Conservation (phyloP, 768 basidiomycete genomes). For the Exsudoporus frostii region DNA sequence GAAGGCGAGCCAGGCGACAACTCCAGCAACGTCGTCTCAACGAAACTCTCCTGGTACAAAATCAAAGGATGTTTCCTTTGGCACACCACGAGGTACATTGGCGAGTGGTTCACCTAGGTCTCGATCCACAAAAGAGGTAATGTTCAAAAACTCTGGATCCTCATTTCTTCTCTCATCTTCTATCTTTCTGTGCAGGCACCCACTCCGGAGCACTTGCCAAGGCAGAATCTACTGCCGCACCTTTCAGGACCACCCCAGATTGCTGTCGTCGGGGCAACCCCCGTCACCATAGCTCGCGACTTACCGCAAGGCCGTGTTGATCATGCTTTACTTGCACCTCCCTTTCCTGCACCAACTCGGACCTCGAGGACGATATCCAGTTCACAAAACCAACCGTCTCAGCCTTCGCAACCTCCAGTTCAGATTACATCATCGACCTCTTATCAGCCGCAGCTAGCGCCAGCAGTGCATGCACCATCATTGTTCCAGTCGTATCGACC, state of each 20-base stretch:
- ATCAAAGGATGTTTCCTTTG: constrained; percentile 14
- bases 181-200: constrained; percentile 11
- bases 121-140: constrained; percentile 27
- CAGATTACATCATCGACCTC: constrained; percentile 6
- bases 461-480: constrained; percentile 15
- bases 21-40: constrained; percentile 22
- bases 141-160: neutral
- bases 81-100: constrained; percentile 23
- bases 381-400: constrained; percentile 20
- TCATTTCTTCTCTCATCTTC: constrained; percentile 9
- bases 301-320: constrained; percentile 25
- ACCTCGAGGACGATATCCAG: constrained; percentile 22
- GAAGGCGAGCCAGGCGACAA: constrained; percentile 23
- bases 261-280: constrained; percentile 31
- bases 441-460: constrained; percentile 16
- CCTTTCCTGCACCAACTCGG: constrained; percentile 27
- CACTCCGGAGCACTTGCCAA: constrained; percentile 18
- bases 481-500: constrained; percentile 25
- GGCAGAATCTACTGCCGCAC: constrained; percentile 10
- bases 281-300: constrained; percentile 15
- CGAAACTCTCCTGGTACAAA: constrained; percentile 22
- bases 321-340: constrained; percentile 23
- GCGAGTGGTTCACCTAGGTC: constrained; percentile 23
- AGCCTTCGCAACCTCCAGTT: constrained; percentile 11
- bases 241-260: constrained; percentile 28